A percentile compares a stretch with the other conserved stretches of the same genome.
These are phyloP conservation scores for Ophiostoma novo-ulmi DNA, from an alignment of 2,329 filamentous ascomycete species.

Conservation along the genomic window DNA sequence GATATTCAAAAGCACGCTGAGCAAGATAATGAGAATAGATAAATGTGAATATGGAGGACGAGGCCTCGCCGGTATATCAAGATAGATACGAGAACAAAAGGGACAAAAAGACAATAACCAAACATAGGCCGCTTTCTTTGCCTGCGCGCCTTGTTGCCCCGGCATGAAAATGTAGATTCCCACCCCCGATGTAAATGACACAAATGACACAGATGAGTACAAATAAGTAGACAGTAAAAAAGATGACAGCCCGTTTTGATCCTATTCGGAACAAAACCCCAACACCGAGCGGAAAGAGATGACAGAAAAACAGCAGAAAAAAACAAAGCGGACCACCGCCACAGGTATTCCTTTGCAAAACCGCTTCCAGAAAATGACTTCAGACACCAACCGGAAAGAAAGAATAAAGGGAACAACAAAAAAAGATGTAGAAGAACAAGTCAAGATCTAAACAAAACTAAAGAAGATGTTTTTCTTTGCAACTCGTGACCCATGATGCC, in stretches of 20 bases:
- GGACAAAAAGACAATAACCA: slow-evolving; percentile 20
- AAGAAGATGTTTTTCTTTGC: slow-evolving; percentile 42
- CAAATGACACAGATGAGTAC: slow-evolving; percentile 10
- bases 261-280: slow-evolving; percentile 18
- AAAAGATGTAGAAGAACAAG: slow-evolving; percentile 31
- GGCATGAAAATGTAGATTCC: slow-evolving; percentile 15
- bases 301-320: slow-evolving; percentile 19
- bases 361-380: slow-evolving; percentile 19
- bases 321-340: slow-evolving; percentile 17
- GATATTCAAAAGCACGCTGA: neutral
- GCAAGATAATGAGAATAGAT: neutral
- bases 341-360: slow-evolving; percentile 11
- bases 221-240: slow-evolving; percentile 14
- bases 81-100: slow-evolving; percentile 15
- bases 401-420: neutral
- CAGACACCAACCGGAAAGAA: slow-evolving; percentile 31
- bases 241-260: slow-evolving; percentile 20
- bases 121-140: slow-evolving; percentile 25
- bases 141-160: slow-evolving; percentile 18
- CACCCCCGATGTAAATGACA: slow-evolving; percentile 14
- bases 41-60: neutral
- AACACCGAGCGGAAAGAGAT: slow-evolving; percentile 24
- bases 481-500: slow-evolving; percentile 9
- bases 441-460: slow-evolving; percentile 43
- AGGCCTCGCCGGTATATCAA: slow-evolving; percentile 1